Evolutionary conservation across 2,329 filamentous ascomycete species (phyloP), one percentile per base, ranked within the genome.

Genomic region (Fusarium sp.): DNA sequence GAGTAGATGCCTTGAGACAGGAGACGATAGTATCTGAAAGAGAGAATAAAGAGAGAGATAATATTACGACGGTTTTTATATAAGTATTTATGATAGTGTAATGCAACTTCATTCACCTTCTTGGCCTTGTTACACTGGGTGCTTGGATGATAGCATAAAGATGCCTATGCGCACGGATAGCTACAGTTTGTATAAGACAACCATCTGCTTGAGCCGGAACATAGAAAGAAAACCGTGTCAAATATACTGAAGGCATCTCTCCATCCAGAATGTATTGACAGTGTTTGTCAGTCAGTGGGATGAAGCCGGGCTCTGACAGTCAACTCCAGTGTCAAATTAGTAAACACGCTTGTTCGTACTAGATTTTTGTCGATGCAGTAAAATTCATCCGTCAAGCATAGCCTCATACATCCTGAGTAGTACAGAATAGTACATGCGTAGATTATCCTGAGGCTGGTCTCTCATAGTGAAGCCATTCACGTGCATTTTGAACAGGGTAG

Each of bases 381-480:
- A 30, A 7, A 13, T 13, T 13, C 28, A n/a, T 37, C 6, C 18
- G 3, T n/a, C 10, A 11, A n/a, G 16, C 18, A 37, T n/a, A n/a
- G 6, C 10, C 10, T n/a, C 34, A 10, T n/a, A 37, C 9, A 10
- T 37, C 31, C 34, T 37, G 10, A 37, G 34, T 37, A 37, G 34
- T 37, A 37, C 34, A 37, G 18, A 7, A n/a, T 37, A 11, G 10
- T n/a, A n/a, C 18, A 37, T 37, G 16, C 16, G 34, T 37, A n/a
- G 9, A 11, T 7, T 39, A 19, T 10, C 12, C 16, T 19, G 12
- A 7, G 16, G 18, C 34, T 26, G 12, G 13, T 11, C 12, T n/a
- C 6, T 18, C 21, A 16, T 16, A 6, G n/a, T 39, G 16, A 39
- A 67, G 64, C 52, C 52, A 67, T 54, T 51, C 64, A 67, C 64